phyloP scores from a whole-genome alignment of 1,284 basidiomycete species.

The Cryptococcus amylolentus region DNA sequence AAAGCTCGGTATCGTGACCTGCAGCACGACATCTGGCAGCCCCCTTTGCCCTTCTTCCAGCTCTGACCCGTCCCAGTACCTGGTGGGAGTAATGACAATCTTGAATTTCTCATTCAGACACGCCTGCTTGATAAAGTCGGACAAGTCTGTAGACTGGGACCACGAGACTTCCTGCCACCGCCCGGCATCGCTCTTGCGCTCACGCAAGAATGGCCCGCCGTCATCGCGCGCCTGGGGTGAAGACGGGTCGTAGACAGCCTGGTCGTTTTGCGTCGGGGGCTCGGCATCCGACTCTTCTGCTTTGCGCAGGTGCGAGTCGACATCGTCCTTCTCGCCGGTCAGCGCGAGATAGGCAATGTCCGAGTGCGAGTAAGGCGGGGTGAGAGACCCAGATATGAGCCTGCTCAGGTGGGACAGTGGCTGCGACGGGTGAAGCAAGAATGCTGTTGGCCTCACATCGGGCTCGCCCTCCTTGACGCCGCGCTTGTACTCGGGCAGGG shows the following conservation, averaged over 20 bases:
- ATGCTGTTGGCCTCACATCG: constrained; percentile 51
- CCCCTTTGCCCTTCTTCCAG: background rate
- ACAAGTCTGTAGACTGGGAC: constrained; percentile 65
- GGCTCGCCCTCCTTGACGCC: background rate
- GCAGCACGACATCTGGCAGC: constrained; percentile 42
- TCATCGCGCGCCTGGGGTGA: constrained; percentile 15
- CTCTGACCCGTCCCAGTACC: background rate
- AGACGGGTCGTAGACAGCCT: background rate
- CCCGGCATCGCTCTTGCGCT: constrained; percentile 34
- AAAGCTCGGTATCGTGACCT: constrained; percentile 62
- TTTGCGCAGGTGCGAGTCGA: constrained; percentile 34
- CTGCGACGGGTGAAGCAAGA: constrained; percentile 53
- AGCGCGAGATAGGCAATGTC: constrained; percentile 55
- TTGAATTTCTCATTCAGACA: constrained; percentile 59
- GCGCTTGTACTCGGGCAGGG: constrained; percentile 48
- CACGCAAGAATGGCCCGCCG: constrained; percentile 30
- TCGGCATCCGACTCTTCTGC: constrained; percentile 18
- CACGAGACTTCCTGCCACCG: constrained; percentile 52
- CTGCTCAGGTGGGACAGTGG: constrained; percentile 53
- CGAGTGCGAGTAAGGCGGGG: constrained; percentile 41
- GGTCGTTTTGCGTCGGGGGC: background rate
- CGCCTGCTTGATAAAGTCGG: constrained; percentile 64
- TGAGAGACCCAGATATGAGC: constrained; percentile 40
- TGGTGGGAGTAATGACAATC: constrained; percentile 53
- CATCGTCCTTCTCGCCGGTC: constrained; percentile 45